Conservation (phyloP, 352 stramenopile genomes). For the Phytophthora crassamura region DNA sequence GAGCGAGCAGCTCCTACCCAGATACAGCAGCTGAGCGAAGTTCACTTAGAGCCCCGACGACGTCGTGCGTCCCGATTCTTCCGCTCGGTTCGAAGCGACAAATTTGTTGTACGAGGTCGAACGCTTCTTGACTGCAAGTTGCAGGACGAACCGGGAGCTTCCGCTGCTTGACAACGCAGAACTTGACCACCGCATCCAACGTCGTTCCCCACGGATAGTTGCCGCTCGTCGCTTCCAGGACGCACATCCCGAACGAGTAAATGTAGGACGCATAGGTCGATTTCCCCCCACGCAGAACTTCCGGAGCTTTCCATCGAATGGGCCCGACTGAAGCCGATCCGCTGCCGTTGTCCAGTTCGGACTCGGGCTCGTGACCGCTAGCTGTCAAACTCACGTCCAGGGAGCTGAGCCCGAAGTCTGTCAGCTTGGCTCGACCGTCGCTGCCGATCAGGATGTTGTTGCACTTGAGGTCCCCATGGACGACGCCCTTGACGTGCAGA, state of each 20-base stretch:
- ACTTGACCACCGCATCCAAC: too few species aligned
- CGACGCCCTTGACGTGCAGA: conserved; percentile 8
- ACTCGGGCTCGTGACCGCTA: too few species aligned
- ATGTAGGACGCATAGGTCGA: not conserved
- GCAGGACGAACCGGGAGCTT: not conserved
- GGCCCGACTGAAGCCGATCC: too few species aligned
- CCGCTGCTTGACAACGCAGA: too few species aligned
- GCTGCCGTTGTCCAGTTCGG: too few species aligned
- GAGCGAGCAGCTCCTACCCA: too few species aligned
- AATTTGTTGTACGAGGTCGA: not conserved
- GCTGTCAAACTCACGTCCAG: too few species aligned
- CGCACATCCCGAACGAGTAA: not conserved
- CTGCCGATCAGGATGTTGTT: not conserved
- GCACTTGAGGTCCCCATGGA: conserved; percentile 17
- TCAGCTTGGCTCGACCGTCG: conserved; percentile 11
- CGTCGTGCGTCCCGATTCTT: not conserved
- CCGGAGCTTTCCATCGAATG: not conserved
- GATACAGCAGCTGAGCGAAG: not conserved
- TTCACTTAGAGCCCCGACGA: not conserved
- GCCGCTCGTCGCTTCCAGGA: not conserved
- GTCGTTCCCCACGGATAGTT: not conserved
- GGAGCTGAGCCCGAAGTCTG: conserved; percentile 17
- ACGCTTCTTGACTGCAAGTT: not conserved
- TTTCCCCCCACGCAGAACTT: not conserved
- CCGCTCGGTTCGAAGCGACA: not conserved